Base-by-base conservation (phyloP, 768 basidiomycete genomes). In the Suillus occidentalis region DNA sequence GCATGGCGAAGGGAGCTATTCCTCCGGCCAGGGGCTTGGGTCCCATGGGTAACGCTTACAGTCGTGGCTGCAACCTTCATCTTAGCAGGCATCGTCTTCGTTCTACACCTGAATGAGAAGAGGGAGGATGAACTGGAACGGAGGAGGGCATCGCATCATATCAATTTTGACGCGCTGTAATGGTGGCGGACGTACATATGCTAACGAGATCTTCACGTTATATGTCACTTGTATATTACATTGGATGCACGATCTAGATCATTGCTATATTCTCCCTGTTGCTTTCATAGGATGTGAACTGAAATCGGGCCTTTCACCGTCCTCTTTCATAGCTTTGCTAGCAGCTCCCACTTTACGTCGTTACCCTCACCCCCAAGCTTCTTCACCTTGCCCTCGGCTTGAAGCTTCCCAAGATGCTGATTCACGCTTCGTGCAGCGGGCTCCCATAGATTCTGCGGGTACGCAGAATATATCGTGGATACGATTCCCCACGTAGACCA, bases 161-260 rank as follows among this genome's bases (percentile, higher is more conserved):
- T 99, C 76, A 99, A 99, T 69, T 98, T 99, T 72, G 95, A 96
- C 75, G 97, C 97, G 14, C 79, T 98, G 71, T 97, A 82, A 55
- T 8, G 25, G 25, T 16, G n/a, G 25, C 9, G 7, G 31, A 76
- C 56, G 71, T 39, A 47, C 64, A n/a, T 67, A 68, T 18, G 39
- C 22, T 37, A 63, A 65, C 65, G 59, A 63, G 61, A 60, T 52
- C 2, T 52, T 53, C 31, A 53, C 52, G 52, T 31, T 52, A 53
- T 31, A 28, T 66, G 49, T 63, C 25, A 52, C 34, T 9, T 64
- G 65, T 39, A 64, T 63, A 59, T 42, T 59, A 59, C 37, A 55
- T 25, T 13, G 61, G n/a, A 55, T 62, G 55, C 25, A 53, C 43
- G 25, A 40, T 60, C 61, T 55, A 62, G 34, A 22, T 55, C 55